These are phyloP conservation scores for Rhytidiadelphus loreus DNA, from an alignment of 225 moss, liverwort and hornwort species.

Conservation along the genomic window DNA sequence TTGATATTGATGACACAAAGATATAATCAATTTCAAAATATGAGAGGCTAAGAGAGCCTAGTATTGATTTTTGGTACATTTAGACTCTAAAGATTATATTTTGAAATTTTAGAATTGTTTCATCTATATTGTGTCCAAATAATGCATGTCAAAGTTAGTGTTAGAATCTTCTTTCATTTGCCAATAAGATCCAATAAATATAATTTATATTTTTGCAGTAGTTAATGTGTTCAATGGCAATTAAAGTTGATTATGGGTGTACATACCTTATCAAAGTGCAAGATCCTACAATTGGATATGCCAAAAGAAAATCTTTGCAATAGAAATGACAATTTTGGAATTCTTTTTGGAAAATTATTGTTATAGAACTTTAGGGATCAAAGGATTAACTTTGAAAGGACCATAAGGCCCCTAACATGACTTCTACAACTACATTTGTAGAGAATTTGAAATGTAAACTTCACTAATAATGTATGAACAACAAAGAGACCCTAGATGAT, in stretches of 20 bases:
- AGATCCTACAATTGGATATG: background rate
- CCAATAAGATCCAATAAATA: background rate
- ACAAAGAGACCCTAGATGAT: too few species aligned
- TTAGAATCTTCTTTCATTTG: rapidly evolving
- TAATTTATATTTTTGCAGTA: background rate
- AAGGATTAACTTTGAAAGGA: background rate
- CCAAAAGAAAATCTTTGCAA: background rate
- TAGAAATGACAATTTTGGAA: background rate
- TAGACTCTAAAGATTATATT: rapidly evolving
- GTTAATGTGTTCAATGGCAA: rapidly evolving
- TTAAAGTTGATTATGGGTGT: background rate
- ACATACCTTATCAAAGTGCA: background rate
- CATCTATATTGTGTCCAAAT: background rate
- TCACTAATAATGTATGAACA: too few species aligned
- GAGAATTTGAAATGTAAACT: too few species aligned
- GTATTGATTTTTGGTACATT: too few species aligned
- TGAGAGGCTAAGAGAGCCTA: background rate
- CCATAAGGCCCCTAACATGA: too few species aligned
- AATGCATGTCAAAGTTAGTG: too few species aligned
- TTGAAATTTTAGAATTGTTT: background rate
- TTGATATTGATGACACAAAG: background rate
- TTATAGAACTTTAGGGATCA: background rate
- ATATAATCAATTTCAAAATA: background rate
- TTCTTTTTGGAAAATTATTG: background rate
- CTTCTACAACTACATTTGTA: too few species aligned